Evolutionary conservation across 2,329 filamentous ascomycete genomes (phyloP), one percentile per base, ranked within the genome.

Genomic region (Chrysosporium queenslandicum): DNA sequence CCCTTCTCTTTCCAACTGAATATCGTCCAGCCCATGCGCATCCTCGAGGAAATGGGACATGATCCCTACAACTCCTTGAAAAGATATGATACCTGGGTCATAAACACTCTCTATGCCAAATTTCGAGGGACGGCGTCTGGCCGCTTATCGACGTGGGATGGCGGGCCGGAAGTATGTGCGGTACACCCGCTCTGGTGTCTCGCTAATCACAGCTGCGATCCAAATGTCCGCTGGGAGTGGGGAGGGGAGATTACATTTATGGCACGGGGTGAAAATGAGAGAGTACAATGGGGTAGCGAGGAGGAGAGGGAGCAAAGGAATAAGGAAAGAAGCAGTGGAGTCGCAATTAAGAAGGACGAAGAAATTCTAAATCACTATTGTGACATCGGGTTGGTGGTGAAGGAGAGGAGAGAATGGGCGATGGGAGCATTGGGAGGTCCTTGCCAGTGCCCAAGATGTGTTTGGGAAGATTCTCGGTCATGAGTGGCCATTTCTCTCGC

Each of bases 181-280:
- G 90, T 97, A 25, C 90, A 97, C 70, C 89, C 91, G 1, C 81
- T 94, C 60, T 98, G 92, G 89, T 97, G 90, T 69, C 76, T 97
- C 27, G 90, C 91, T 25, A 98, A 98, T 63, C 92, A 98, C 66
- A 88, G 89, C 66, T 98, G 92, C 69, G 83, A 95, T 64, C 92
- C 92, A 7, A 96, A 95, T 66, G 89, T 97, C 36, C 80, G 80
- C 2, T 98, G 92, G 92, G 87, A 94, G 63, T 96, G 90, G 87
- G 82, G 85, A 46, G 66, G 65, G 3, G 67, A 71, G 58, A 70
- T 71, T 52, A 68, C 64, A 2, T 69, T 70, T 59, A 59, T 64
- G 16, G 68, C 64, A 11, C 57, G 69, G 20, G 58, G 52, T 25
- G 55, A 59, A 23, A 59, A 60, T 11, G 68, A 71, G 57, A 66